A percentile compares a stretch with the other conserved stretches of the same genome.
phyloP scores from a whole-genome alignment of 805 yeast genomes.

The Saturnispora halmiae region DNA sequence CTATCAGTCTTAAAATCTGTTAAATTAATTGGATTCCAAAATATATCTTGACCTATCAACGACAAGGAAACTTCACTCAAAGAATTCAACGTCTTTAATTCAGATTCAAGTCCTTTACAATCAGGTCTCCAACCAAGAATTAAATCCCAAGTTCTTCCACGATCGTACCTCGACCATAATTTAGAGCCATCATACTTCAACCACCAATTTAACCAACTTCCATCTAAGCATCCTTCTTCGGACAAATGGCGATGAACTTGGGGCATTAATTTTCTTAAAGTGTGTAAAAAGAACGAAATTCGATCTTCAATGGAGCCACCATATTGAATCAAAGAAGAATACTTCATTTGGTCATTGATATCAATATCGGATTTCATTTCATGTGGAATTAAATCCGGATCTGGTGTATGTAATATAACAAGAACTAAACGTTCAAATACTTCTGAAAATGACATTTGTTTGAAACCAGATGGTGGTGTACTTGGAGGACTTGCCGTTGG shows the following conservation, averaged over 20 bases:
- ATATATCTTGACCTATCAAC: slow-evolving; percentile 49
- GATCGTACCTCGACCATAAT: slow-evolving; percentile 68
- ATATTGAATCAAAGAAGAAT: slow-evolving; percentile 17
- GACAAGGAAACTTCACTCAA: slow-evolving; percentile 19
- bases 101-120: slow-evolving; percentile 19
- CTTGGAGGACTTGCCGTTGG: slow-evolving; percentile 19
- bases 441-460: slow-evolving; percentile 49
- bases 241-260: slow-evolving; percentile 67
- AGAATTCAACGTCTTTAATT: slow-evolving; percentile 19
- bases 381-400: slow-evolving; percentile 23
- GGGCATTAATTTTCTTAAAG: slow-evolving; percentile 56
- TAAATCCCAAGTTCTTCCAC: slow-evolving; percentile 87
- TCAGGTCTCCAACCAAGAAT: slow-evolving; percentile 66
- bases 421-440: slow-evolving; percentile 67
- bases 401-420: slow-evolving; percentile 68
- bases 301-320: slow-evolving; percentile 63
- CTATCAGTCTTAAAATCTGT: slow-evolving; percentile 13
- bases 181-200: slow-evolving; percentile 82
- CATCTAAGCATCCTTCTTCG: slow-evolving; percentile 72
- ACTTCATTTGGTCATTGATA: slow-evolving; percentile 15
- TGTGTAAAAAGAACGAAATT: slow-evolving; percentile 56
- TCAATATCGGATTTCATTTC: slow-evolving; percentile 10
- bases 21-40: slow-evolving; percentile 42
- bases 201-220: slow-evolving; percentile 95
- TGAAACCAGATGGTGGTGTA: slow-evolving; percentile 18